Percentiles rank a stretch among this genome's conserved stretches.
Conservation (phyloP, 2,329 filamentous ascomycete genomes). For the Colletotrichum agaves region DNA sequence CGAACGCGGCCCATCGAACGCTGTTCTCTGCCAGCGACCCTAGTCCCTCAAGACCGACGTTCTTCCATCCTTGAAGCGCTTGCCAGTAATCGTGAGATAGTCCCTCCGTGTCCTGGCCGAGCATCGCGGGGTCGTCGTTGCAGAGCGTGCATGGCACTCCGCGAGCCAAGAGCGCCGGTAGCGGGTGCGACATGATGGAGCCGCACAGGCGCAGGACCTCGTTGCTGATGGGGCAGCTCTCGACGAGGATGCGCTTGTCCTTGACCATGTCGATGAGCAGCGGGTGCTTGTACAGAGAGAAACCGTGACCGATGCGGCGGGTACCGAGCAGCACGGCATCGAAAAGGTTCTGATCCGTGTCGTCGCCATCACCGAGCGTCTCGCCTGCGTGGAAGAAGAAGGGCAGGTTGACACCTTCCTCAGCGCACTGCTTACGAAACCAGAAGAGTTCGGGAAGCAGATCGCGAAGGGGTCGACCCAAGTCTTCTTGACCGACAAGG, state of each 20-base stretch:
- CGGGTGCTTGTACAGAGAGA: conserved; percentile 85
- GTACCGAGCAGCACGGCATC: conserved; percentile 84
- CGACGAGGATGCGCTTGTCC: conserved; percentile 81
- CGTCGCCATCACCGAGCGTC: conserved; percentile 64
- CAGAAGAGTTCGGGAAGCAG: conserved; percentile 83
- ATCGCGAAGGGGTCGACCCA: conserved; percentile 75
- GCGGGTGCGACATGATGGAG: conserved; percentile 76
- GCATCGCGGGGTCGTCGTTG: conserved; percentile 84
- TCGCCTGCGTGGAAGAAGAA: conserved; percentile 93
- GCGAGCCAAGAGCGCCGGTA: conserved; percentile 80
- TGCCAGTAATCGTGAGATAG: conserved; percentile 91
- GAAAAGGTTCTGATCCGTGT: conserved; percentile 69
- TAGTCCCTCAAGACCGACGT: conserved; percentile 81
- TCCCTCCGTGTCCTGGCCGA: conserved; percentile 80
- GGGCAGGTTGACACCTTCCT: conserved; percentile 78
- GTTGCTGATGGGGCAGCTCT: conserved; percentile 85
- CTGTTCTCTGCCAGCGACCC: conserved; percentile 87
- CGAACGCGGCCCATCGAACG: conserved; percentile 83
- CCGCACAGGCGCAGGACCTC: conserved; percentile 79
- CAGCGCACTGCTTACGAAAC: conserved; percentile 82
- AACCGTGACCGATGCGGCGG: conserved; percentile 82
- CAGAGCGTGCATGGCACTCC: conserved; percentile 81
- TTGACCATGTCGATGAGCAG: conserved; percentile 83
- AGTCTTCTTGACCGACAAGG: conserved; percentile 84
- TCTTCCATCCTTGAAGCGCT: conserved; percentile 84